phyloP scores from a whole-genome alignment of 1,139 yeast species.

The Candida smagusa region DNA sequence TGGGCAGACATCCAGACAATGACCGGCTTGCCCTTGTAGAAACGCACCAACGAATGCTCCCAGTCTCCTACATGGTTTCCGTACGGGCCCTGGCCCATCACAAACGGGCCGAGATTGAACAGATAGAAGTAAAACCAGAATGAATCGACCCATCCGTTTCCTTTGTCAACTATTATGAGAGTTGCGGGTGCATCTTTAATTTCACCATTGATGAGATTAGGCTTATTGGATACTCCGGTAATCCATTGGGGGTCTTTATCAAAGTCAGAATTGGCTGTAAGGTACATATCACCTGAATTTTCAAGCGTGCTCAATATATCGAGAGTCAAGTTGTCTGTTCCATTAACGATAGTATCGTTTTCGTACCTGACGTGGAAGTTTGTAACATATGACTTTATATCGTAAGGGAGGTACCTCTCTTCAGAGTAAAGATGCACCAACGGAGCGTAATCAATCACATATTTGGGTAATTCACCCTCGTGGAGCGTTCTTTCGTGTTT shows the following conservation, averaged over 20 bases:
- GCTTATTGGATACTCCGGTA: constrained; percentile 66
- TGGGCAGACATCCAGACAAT: constrained; percentile 98
- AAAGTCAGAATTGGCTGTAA: constrained; percentile 73
- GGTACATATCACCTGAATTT: constrained; percentile 25
- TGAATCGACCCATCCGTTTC: constrained; percentile 90
- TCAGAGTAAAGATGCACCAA: constrained; percentile 84
- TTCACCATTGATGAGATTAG: constrained; percentile 68
- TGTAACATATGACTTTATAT: constrained; percentile 63
- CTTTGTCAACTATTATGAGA: constrained; percentile 82
- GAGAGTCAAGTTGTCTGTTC: constrained; percentile 36
- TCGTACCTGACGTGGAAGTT: constrained; percentile 52
- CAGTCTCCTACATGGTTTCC: constrained; percentile 98
- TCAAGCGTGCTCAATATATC: constrained; percentile 37
- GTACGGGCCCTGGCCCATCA: constrained; percentile 96
- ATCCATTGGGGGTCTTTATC: constrained; percentile 80
- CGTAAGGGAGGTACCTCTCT: constrained; percentile 83
- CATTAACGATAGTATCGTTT: constrained; percentile 47
- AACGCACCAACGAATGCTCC: constrained; percentile 92
- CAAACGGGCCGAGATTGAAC: constrained; percentile 92
- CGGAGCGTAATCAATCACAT: constrained; percentile 72
- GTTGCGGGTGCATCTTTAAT: constrained; percentile 77
- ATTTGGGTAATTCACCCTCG: constrained; percentile 70
- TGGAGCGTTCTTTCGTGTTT: constrained; percentile 30
- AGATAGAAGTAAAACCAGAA: constrained; percentile 96
- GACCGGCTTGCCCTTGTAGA: constrained; percentile 76